Evolutionary conservation across 2,329 filamentous ascomycete species (phyloP).

Genomic region (Thermomyces lanuginosus): DNA sequence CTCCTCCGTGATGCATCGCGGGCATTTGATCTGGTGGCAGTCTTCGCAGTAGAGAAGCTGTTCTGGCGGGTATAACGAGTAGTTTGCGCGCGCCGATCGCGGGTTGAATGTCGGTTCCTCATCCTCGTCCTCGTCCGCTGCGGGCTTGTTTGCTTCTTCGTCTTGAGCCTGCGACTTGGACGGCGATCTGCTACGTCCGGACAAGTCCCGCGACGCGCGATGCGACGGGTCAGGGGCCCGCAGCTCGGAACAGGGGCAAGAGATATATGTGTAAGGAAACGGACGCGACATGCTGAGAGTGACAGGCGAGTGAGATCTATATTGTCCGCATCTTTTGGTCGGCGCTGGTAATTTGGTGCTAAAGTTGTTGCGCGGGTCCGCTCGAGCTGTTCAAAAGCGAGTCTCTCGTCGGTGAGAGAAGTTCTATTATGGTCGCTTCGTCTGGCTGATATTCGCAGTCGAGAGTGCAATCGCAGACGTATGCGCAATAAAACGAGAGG

Average conservation of each 20-base stretch:
- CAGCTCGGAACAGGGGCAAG: constrained; percentile 44
- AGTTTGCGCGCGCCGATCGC: constrained; percentile 67
- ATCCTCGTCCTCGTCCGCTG: constrained; percentile 48
- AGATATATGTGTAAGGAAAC: constrained; percentile 49
- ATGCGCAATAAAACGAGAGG: too few species aligned
- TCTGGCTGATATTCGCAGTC: too few species aligned
- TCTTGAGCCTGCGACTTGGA: constrained; percentile 8
- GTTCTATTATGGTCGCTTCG: too few species aligned
- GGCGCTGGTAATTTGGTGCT: too few species aligned
- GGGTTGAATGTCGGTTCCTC: constrained; percentile 59
- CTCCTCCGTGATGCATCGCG: constrained; percentile 80
- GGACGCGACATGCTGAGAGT: constrained; percentile 33
- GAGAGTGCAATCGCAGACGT: too few species aligned
- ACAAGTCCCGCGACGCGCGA: constrained; percentile 21
- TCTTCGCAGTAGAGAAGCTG: constrained; percentile 94
- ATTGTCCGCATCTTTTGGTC: not conserved
- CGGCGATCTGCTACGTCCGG: constrained; percentile 15
- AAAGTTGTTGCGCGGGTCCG: too few species aligned
- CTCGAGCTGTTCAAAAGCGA: too few species aligned
- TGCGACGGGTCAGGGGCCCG: constrained; percentile 24
- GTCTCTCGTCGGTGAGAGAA: too few species aligned
- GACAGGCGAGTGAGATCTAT: not conserved
- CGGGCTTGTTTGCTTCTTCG: constrained; percentile 12
- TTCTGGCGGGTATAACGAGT: constrained; percentile 82
- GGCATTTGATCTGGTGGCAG: constrained; percentile 89